Evolutionary conservation across 495 filamentous ascomycete species (phyloP).

Genomic region (Penicillium canescens): DNA sequence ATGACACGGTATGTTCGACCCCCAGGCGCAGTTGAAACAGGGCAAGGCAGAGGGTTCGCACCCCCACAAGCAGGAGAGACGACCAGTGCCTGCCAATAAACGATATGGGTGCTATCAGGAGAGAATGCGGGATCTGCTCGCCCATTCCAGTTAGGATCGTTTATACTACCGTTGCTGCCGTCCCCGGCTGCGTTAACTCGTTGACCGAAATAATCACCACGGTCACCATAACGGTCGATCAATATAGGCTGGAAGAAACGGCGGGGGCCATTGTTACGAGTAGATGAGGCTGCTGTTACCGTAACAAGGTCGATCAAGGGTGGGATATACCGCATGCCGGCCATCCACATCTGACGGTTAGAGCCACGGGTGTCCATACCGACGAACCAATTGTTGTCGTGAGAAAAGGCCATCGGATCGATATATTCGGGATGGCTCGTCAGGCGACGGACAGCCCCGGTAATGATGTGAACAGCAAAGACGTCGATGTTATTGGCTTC

Average conservation of each 20-base stretch:
- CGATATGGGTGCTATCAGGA: slow-evolving; percentile 21
- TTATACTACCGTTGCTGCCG: slow-evolving; percentile 15
- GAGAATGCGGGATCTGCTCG: slow-evolving; percentile 26
- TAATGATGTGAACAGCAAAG: slow-evolving; percentile 20
- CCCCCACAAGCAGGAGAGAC: slow-evolving; percentile 18
- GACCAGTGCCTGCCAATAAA: slow-evolving; percentile 19
- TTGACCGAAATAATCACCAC: slow-evolving; percentile 22
- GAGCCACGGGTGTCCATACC: slow-evolving; percentile 22
- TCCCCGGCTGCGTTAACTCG: slow-evolving; percentile 21
- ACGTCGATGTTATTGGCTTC: slow-evolving; percentile 28
- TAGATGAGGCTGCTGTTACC: slow-evolving; percentile 12
- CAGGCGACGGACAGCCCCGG: slow-evolving; percentile 20
- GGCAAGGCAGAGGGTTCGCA: slow-evolving; percentile 16
- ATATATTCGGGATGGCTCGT: slow-evolving; percentile 26
- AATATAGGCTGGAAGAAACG: slow-evolving; percentile 27
- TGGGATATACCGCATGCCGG: slow-evolving; percentile 22
- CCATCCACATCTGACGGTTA: slow-evolving; percentile 23
- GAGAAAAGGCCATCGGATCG: slow-evolving; percentile 22
- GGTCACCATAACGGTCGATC: slow-evolving; percentile 20
- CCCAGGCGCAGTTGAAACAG: slow-evolving; percentile 15
- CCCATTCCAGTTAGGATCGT: slow-evolving; percentile 28
- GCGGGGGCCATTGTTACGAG: slow-evolving; percentile 21
- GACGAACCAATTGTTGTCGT: slow-evolving; percentile 21
- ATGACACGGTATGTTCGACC: slow-evolving; percentile 19
- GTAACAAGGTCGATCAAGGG: slow-evolving; percentile 20